A percentile compares a stretch with the other conserved stretches of the same genome.
Conservation (phyloP, 2,329 filamentous ascomycete species). For the Arthrobotrys sphaeroides region DNA sequence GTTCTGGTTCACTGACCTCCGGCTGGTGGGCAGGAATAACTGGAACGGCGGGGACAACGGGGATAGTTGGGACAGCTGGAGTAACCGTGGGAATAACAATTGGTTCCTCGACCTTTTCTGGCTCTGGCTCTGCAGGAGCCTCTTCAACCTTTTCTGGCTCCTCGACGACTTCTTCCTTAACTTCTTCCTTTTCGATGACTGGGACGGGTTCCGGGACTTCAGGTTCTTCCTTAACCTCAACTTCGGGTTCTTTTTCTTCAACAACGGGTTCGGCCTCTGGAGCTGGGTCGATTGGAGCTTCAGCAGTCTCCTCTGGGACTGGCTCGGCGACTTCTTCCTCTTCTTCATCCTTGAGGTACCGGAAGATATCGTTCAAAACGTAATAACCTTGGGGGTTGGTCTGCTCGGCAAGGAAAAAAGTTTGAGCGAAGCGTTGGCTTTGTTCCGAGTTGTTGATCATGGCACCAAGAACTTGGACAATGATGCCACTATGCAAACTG, state of each 20-base stretch:
- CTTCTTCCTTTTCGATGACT: constrained; percentile 58
- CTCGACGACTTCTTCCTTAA: constrained; percentile 53
- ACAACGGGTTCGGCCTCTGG: constrained; percentile 52
- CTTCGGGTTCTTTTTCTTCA: constrained; percentile 45
- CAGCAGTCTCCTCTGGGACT: constrained; percentile 57
- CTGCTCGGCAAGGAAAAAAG: constrained; percentile 95
- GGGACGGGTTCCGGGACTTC: constrained; percentile 64
- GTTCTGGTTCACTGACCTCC: constrained; percentile 26
- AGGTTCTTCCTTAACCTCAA: constrained; percentile 62
- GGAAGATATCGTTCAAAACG: constrained; percentile 96
- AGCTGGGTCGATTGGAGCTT: constrained; percentile 51
- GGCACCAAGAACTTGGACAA: constrained; percentile 98
- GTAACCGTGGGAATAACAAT: constrained; percentile 10
- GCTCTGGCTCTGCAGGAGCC: constrained; percentile 31
- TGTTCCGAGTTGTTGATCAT: constrained; percentile 92
- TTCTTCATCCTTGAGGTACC: constrained; percentile 85
- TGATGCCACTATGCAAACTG: constrained; percentile 83
- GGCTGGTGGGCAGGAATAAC: constrained; percentile 32
- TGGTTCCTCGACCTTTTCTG: constrained; percentile 45
- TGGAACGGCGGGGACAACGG: constrained; percentile 38
- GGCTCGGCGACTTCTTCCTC: constrained; percentile 70
- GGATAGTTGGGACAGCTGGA: constrained; percentile 49
- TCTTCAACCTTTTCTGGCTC: constrained; percentile 51
- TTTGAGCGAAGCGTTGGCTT: constrained; percentile 96
- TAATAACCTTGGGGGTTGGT: constrained; percentile 85